Percentiles rank a stretch among this genome's conserved stretches.
These are phyloP conservation scores for Trichoderma breve DNA, from an alignment of 2,329 filamentous ascomycete species.

Conservation along the genomic window DNA sequence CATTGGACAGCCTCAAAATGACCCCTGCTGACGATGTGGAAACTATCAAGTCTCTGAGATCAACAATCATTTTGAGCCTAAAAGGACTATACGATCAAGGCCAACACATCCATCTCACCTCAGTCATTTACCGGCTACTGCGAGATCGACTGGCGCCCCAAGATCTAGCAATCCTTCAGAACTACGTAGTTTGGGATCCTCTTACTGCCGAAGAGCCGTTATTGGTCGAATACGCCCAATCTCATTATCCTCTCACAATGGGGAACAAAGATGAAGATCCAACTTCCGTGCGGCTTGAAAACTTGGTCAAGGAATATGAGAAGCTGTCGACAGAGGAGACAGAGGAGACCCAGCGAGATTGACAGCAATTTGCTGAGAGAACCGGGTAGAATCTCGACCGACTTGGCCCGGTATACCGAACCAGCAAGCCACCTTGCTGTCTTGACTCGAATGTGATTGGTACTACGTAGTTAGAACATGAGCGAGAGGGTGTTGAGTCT, in stretches of 20 bases:
- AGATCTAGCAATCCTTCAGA: background rate
- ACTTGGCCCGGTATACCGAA: background rate
- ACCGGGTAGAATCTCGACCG: background rate
- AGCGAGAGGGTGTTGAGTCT: background rate
- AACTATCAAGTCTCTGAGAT: background rate
- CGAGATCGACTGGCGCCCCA: background rate
- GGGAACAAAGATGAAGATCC: background rate
- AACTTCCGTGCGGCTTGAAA: background rate
- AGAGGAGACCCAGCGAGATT: background rate
- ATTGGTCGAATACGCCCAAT: constrained; percentile 2
- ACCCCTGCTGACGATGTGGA: background rate
- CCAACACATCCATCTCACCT: constrained; percentile 6
- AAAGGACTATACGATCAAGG: constrained; percentile 19
- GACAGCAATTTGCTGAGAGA: background rate
- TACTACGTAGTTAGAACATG: background rate
- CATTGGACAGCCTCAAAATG: constrained; percentile 1
- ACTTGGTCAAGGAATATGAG: constrained; percentile 2
- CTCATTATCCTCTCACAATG: constrained; percentile 4
- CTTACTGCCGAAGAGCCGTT: background rate
- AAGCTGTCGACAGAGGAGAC: background rate
- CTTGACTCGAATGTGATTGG: background rate
- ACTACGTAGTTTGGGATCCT: constrained; percentile 4
- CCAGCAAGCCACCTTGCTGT: background rate
- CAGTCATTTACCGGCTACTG: constrained; percentile 9
- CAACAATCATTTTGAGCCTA: constrained; percentile 10